Base-by-base conservation (phyloP, 768 basidiomycete genomes). In the Rhizopogon rudus region DNA sequence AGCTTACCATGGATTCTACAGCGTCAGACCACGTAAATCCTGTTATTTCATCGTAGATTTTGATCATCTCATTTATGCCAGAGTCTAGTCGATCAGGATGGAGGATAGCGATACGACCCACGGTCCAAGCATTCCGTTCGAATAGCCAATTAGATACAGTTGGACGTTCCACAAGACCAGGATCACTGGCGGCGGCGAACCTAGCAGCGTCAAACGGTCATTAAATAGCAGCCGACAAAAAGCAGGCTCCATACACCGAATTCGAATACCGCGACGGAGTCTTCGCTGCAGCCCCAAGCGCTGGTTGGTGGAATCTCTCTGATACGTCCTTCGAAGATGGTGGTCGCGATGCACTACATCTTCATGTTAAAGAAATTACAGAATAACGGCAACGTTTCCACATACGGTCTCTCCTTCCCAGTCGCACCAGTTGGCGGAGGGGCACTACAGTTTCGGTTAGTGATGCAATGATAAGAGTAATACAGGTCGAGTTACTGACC, bases 121-220 rank as follows among this genome's bases (percentile, higher is more conserved):
- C 33, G 1, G 48, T 53, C 16, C 51, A 53, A 3, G 52, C 52
- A 1, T 14, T 3, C 3, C 29, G 10, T 48, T 53, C 52, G 9
- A 53, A 51, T 6, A 53, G 17, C 48, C 52, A 53, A 20, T 53
- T 53, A 3, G 52, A 53, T 2, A 48, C 51, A 5, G 12, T 14
- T 17, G 14, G 0, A 0, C 2, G 1, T 1, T 46, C 22, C 1
- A 4, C 8, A 17, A 46, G 29, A 6, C 20, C 40, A 3, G 0
- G 8, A 17, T 52, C 41, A 10, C 22, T 5, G 3, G 5, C 4
- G 7, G 28, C n/a, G 22, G 50, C 13, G 3, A 51, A 40, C 20
- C 49, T 50, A 16, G 33, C 6, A 14, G 14, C 28, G 7, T 8
- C 13, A n/a, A 28, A n/a, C 14, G 3, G 44, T 48, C 46, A 35